Percentiles rank a stretch among this genome's conserved stretches.
These are phyloP conservation scores for Eutrema salsugineum DNA, from an alignment of 441 rosid genomes.

Conservation along the genomic window DNA sequence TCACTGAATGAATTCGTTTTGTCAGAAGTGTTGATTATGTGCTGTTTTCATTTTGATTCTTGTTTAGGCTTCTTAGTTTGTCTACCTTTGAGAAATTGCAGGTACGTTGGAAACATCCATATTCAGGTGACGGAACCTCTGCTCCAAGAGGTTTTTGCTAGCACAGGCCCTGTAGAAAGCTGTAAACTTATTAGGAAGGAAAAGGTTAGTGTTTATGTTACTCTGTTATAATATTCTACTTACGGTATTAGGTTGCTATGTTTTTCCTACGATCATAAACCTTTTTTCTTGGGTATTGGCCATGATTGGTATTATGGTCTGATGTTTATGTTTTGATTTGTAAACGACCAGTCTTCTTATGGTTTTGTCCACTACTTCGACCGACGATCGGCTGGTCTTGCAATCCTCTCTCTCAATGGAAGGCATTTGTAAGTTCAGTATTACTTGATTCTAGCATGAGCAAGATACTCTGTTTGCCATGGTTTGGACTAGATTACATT, in stretches of 20 bases:
- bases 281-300: conserved; percentile 45
- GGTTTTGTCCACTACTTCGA: conserved; percentile 50
- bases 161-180: conserved; percentile 95
- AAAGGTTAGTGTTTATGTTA: conserved; percentile 48
- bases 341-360: conserved; percentile 40
- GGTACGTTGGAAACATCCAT: conserved; percentile 95
- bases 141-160: conserved; percentile 96
- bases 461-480: conserved; percentile 28
- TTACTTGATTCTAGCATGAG: neutral
- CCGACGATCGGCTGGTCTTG: conserved; percentile 42
- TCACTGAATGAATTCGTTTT: neutral
- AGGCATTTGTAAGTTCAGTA: conserved; percentile 42
- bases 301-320: conserved; percentile 19
- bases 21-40: neutral
- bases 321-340: conserved; percentile 26
- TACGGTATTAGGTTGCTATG: neutral
- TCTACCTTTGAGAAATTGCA: conserved; percentile 49
- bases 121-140: conserved; percentile 91
- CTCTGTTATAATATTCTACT: neutral
- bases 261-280: conserved; percentile 26
- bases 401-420: conserved; percentile 43
- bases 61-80: conserved; percentile 32
- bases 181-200: conserved; percentile 97
- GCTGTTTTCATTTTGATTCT: neutral
- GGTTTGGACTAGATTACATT: neutral